Percentiles rank a stretch among this genome's conserved stretches.
Evolutionary conservation across 176 grass and related monocot species (phyloP).

Genomic region (Musa troglodytarum): DNA sequence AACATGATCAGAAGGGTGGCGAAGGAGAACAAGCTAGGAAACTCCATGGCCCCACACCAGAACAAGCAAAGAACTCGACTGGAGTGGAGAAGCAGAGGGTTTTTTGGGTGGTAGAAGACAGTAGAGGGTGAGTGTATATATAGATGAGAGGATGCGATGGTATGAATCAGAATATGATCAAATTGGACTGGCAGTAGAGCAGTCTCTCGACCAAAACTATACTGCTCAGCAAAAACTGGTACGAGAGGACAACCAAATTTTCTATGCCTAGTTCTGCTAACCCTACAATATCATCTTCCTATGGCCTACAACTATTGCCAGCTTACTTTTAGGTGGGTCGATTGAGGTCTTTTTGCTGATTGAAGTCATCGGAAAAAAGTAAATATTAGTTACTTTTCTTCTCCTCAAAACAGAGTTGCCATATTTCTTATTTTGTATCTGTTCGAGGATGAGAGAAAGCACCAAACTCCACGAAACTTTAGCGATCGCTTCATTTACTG

Average conservation of each 20-base stretch:
- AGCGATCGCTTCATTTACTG: neutral
- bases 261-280: neutral
- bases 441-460: neutral
- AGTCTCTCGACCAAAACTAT: constrained; percentile 3
- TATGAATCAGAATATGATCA: neutral
- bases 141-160: neutral
- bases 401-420: neutral
- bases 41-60: neutral
- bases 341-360: neutral
- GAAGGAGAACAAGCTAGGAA: neutral
- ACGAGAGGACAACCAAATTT: neutral
- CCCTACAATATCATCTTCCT: neutral
- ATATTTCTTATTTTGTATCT: neutral
- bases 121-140: constrained; percentile 3
- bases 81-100: neutral
- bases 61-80: neutral
- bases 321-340: neutral
- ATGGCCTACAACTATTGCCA: neutral
- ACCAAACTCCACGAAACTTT: neutral
- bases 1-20: constrained; percentile 1
- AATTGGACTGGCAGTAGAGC: neutral
- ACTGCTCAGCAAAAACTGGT: neutral
- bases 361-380: neutral
- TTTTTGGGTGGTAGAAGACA: neutral
- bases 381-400: neutral